A percentile compares a stretch with the other conserved stretches of the same genome.
Conservation (phyloP, 257 asterid genomes). For the Solanum etuberosum region DNA sequence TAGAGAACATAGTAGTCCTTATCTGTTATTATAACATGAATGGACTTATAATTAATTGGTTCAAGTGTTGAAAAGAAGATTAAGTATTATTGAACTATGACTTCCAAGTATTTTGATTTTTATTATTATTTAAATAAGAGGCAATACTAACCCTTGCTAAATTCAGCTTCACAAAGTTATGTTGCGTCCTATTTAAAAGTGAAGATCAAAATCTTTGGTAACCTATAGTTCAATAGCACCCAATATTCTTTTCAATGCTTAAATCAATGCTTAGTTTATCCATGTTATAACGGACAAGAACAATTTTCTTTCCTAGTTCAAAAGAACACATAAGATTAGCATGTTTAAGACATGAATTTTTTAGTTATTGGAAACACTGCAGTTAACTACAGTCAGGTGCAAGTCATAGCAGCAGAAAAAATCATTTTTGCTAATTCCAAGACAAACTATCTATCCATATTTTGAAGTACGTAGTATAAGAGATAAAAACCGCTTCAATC, state of each 20-base stretch:
- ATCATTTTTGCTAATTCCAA: no score
- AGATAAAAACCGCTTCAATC: no score
- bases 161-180: no score
- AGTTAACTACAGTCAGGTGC: no score
- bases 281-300: conserved; percentile 36
- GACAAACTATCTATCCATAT: background rate
- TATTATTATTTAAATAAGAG: background rate
- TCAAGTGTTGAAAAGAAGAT: conserved; percentile 34
- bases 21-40: conserved; percentile 11
- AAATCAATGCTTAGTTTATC: conserved; percentile 38
- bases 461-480: background rate
- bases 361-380: no score
- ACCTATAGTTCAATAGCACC: no score
- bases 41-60: conserved; percentile 24
- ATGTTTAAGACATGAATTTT: conserved; percentile 41
- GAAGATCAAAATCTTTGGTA: no score
- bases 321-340: conserved; percentile 32
- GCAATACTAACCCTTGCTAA: no score
- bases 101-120: background rate
- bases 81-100: conserved; percentile 23
- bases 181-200: no score
- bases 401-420: no score
- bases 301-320: conserved; percentile 21
- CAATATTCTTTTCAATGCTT: no score
- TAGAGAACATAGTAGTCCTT: conserved; percentile 1